phyloP scores from a whole-genome alignment of 2,329 filamentous ascomycete genomes.

The Sarocladium brachiariae region DNA sequence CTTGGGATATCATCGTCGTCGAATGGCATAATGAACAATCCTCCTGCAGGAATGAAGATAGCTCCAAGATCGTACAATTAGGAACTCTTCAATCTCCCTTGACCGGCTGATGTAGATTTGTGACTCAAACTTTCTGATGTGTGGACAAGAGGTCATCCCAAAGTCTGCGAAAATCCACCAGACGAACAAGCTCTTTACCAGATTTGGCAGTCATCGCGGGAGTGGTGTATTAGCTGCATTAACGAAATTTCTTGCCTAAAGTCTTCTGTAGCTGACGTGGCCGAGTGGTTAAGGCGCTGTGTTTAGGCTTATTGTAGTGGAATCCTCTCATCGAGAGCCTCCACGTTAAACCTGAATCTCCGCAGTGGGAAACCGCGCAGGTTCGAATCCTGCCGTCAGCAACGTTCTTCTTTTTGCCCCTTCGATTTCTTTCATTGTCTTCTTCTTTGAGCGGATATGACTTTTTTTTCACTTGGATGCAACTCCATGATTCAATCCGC shows the following conservation, averaged over 20 bases:
- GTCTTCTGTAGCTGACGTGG: slow-evolving; percentile 22
- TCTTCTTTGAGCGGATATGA: background rate
- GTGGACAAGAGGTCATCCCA: background rate
- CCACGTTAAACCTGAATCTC: slow-evolving; percentile 18
- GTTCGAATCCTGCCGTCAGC: slow-evolving; percentile 46
- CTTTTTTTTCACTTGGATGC: too few species aligned
- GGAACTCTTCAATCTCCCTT: too few species aligned
- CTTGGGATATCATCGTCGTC: slow-evolving; percentile 37
- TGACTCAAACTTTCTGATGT: background rate
- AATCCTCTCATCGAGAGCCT: background rate
- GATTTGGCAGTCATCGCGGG: background rate
- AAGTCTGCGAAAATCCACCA: slow-evolving; percentile 1
- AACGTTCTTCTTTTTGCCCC: slow-evolving; percentile 20
- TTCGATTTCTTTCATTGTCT: too few species aligned
- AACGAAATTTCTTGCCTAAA: slow-evolving; percentile 7
- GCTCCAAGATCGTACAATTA: too few species aligned
- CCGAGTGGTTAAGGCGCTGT: slow-evolving; percentile 52
- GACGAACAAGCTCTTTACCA: slow-evolving; percentile 1
- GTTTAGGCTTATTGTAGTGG: slow-evolving; percentile 34
- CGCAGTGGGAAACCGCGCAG: slow-evolving; percentile 39
- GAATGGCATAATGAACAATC: slow-evolving; percentile 27
- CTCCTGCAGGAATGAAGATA: background rate
- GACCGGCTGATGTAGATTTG: background rate
- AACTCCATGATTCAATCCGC: too few species aligned
- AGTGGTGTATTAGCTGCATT: slow-evolving; percentile 7